Conservation (phyloP, 495 filamentous ascomycete species). For the Sporormia fimetaria region DNA sequence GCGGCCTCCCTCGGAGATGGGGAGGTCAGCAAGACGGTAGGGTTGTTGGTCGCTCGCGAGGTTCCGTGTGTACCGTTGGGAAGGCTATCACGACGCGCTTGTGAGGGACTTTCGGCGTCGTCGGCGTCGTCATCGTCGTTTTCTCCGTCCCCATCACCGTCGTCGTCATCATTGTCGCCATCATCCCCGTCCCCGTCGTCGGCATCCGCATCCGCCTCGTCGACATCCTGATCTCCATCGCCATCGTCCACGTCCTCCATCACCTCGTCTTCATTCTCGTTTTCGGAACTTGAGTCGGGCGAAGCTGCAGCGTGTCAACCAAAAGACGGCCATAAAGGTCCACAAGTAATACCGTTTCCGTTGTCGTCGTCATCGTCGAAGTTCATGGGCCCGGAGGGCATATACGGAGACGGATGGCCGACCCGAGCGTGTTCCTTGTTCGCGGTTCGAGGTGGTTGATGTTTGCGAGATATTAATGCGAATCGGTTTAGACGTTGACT, state of each 20-base stretch:
- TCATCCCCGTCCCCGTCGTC: constrained; percentile 52
- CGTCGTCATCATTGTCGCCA: constrained; percentile 46
- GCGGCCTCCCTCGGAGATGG: constrained; percentile 41
- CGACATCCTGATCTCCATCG: constrained; percentile 34
- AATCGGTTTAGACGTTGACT: too few species aligned
- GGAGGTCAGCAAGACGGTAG: constrained; percentile 19
- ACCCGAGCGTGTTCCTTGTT: too few species aligned
- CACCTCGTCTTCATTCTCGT: constrained; percentile 41
- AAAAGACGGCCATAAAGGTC: not conserved
- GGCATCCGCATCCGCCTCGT: constrained; percentile 54
- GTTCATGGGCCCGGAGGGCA: too few species aligned
- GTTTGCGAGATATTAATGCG: too few species aligned
- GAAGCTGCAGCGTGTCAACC: constrained; percentile 7
- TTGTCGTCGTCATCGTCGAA: constrained; percentile 35
- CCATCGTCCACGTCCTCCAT: constrained; percentile 40
- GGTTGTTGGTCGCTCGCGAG: constrained; percentile 24
- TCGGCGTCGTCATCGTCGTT: constrained; percentile 52
- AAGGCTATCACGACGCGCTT: constrained; percentile 38
- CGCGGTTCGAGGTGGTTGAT: too few species aligned
- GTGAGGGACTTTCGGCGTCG: constrained; percentile 34
- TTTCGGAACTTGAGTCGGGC: constrained; percentile 28
- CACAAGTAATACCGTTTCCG: constrained; percentile 19
- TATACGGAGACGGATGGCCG: too few species aligned
- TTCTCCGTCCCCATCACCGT: constrained; percentile 39
- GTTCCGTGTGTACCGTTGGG: constrained; percentile 28